Evolutionary conservation across 306 rosid species (phyloP).

Genomic region (Gillenia trifoliata): DNA sequence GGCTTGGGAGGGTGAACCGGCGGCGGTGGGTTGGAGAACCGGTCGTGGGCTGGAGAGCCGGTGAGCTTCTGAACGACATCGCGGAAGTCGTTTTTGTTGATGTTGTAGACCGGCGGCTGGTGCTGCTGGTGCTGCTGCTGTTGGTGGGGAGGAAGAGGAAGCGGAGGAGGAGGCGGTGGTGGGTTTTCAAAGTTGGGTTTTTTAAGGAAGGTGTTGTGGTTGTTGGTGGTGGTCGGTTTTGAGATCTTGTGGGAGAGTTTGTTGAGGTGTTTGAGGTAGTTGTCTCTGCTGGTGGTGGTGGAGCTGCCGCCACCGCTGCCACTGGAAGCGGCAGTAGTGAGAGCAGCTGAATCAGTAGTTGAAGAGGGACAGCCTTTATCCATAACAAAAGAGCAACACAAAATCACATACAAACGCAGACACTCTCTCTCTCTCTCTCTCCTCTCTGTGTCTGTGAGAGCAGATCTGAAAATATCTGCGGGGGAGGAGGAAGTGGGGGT

Average conservation of each 20-base stretch:
- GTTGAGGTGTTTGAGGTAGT: constrained; percentile 70
- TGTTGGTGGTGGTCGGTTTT: constrained; percentile 53
- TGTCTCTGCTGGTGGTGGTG: constrained; percentile 28
- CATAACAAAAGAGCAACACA: constrained; percentile 6
- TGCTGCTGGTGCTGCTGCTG: constrained; percentile 52
- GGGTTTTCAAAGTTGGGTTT: constrained; percentile 28
- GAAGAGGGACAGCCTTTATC: constrained; percentile 47
- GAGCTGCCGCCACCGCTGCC: constrained; percentile 1
- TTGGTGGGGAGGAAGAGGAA: constrained; percentile 13
- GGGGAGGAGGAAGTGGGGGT: not conserved
- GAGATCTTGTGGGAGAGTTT: constrained; percentile 94
- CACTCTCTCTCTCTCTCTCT: constrained; percentile 21
- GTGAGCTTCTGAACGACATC: constrained; percentile 96
- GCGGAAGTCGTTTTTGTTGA: constrained; percentile 91
- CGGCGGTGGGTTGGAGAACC: constrained; percentile 66
- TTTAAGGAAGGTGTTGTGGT: not conserved
- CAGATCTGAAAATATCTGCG: not conserved
- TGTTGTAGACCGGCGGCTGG: constrained; percentile 95
- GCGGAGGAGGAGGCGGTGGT: constrained; percentile 6
- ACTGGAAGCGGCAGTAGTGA: not conserved
- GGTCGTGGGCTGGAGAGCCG: constrained; percentile 90
- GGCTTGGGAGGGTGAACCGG: constrained; percentile 77
- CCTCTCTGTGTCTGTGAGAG: not conserved
- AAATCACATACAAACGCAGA: not conserved
- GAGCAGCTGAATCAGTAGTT: constrained; percentile 24